Percentiles rank a stretch among this genome's conserved stretches.
Evolutionary conservation across 805 yeast genomes (phyloP).

Genomic region (Metschnikowia continentalis): DNA sequence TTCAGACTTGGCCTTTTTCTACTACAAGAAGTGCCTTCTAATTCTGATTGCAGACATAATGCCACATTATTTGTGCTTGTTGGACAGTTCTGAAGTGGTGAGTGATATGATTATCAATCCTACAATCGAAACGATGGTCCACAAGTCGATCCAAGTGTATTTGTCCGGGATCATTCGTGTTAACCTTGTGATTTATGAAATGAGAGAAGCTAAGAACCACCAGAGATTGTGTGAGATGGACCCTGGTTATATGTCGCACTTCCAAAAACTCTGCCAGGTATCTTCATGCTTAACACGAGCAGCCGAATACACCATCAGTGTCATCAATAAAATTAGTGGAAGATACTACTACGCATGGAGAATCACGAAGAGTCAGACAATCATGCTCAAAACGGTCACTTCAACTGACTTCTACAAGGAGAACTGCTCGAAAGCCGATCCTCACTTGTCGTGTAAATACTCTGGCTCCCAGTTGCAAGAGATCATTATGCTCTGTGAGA

Average conservation of each 20-base stretch:
- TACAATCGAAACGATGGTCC: conserved; percentile 20
- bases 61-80: conserved; percentile 17
- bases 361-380: conserved; percentile 53
- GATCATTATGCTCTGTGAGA: conserved; percentile 17
- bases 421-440: conserved; percentile 14
- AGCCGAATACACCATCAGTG: conserved; percentile 20
- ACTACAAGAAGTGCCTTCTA: conserved; percentile 15
- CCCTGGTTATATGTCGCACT: conserved; percentile 7
- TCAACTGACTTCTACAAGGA: conserved; percentile 29
- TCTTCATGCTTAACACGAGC: conserved; percentile 20
- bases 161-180: conserved; percentile 29
- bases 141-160: conserved; percentile 28
- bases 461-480: conserved; percentile 24
- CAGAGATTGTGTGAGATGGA: conserved; percentile 8
- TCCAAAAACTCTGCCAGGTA: conserved; percentile 13
- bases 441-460: conserved; percentile 15
- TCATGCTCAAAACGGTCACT: conserved; percentile 33
- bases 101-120: conserved; percentile 25
- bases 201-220: conserved; percentile 22
- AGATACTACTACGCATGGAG: conserved; percentile 68
- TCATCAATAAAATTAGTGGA: conserved; percentile 42
- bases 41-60: conserved; percentile 16
- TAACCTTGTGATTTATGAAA: conserved; percentile 25
- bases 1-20: conserved; percentile 12
- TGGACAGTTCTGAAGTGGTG: conserved; percentile 16